phyloP scores from a whole-genome alignment of 1,284 basidiomycete species.

The Boletus smithii region DNA sequence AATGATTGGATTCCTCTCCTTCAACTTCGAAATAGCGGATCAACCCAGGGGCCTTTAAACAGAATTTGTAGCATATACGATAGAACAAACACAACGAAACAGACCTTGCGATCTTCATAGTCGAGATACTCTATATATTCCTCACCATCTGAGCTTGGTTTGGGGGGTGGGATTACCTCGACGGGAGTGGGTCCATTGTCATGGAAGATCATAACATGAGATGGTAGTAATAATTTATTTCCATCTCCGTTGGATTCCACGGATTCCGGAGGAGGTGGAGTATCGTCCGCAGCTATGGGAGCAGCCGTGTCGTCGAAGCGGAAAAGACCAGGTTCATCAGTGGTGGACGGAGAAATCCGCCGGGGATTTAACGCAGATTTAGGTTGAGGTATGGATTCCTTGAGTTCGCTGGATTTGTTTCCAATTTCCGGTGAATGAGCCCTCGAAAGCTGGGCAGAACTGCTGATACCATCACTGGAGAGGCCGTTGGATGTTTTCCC shows the following conservation, averaged over 20 bases:
- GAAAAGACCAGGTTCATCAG: slow-evolving; percentile 40
- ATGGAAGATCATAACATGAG: slow-evolving; percentile 57
- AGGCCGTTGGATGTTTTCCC: slow-evolving; percentile 15
- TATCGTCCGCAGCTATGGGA: slow-evolving; percentile 19
- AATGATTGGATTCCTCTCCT: slow-evolving; percentile 36
- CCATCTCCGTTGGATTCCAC: slow-evolving; percentile 14
- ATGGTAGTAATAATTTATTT: slow-evolving; percentile 50
- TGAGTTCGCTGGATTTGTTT: background rate
- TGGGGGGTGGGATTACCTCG: slow-evolving; percentile 43
- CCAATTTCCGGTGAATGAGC: slow-evolving; percentile 18
- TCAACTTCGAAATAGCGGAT: slow-evolving; percentile 61
- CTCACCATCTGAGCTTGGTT: slow-evolving; percentile 45
- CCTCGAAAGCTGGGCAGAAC: slow-evolving; percentile 18
- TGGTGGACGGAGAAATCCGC: background rate
- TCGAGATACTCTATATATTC: slow-evolving; percentile 73
- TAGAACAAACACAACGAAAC: slow-evolving; percentile 13
- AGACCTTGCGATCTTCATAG: slow-evolving; percentile 61
- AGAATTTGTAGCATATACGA: slow-evolving; percentile 5
- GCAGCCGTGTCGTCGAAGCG: slow-evolving; percentile 51
- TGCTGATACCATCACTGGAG: slow-evolving; percentile 6
- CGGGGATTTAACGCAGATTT: slow-evolving; percentile 4
- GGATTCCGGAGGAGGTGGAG: slow-evolving; percentile 1
- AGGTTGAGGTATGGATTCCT: background rate
- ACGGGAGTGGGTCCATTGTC: slow-evolving; percentile 36
- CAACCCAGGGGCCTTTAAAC: slow-evolving; percentile 39